A percentile compares a stretch with the other conserved stretches of the same genome.
Conservation (phyloP, 1,284 basidiomycete genomes). For the Ganoderma leucocontextum region DNA sequence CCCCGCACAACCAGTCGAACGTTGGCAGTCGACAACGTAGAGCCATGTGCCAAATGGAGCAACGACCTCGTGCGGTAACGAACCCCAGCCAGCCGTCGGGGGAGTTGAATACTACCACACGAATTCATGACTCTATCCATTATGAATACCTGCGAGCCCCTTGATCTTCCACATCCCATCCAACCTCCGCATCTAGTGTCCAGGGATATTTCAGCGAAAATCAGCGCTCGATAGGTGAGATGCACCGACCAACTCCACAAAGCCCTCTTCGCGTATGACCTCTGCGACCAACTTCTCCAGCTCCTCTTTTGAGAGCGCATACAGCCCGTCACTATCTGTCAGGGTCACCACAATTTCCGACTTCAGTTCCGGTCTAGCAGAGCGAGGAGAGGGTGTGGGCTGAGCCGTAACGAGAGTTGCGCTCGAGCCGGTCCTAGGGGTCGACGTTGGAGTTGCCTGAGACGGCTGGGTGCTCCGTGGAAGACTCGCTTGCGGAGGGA, state of each 20-base stretch:
- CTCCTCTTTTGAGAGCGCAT: constrained; percentile 39
- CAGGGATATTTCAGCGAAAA: neutral
- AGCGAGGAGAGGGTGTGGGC: neutral
- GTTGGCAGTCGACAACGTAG: too few species aligned
- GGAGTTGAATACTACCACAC: too few species aligned
- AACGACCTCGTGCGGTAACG: too few species aligned
- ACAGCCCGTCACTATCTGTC: constrained; percentile 32
- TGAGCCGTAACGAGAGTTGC: neutral
- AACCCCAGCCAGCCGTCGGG: too few species aligned
- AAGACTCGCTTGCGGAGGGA: constrained; percentile 17
- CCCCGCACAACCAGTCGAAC: too few species aligned
- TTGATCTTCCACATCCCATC: constrained; percentile 35
- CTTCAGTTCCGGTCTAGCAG: neutral
- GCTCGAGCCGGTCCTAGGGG: neutral
- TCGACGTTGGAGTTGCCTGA: constrained; percentile 10
- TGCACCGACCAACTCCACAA: constrained; percentile 40
- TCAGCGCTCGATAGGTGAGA: neutral
- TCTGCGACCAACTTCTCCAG: constrained; percentile 44
- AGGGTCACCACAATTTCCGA: constrained; percentile 23
- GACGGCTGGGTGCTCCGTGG: constrained; percentile 10
- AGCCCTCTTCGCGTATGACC: constrained; percentile 45
- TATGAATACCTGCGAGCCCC: constrained; percentile 19
- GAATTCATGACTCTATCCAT: neutral
- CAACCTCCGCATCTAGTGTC: constrained; percentile 26
- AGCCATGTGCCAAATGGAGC: too few species aligned